Conservation (phyloP, 2,329 filamentous ascomycete genomes). For the Talaromyces sp. region DNA sequence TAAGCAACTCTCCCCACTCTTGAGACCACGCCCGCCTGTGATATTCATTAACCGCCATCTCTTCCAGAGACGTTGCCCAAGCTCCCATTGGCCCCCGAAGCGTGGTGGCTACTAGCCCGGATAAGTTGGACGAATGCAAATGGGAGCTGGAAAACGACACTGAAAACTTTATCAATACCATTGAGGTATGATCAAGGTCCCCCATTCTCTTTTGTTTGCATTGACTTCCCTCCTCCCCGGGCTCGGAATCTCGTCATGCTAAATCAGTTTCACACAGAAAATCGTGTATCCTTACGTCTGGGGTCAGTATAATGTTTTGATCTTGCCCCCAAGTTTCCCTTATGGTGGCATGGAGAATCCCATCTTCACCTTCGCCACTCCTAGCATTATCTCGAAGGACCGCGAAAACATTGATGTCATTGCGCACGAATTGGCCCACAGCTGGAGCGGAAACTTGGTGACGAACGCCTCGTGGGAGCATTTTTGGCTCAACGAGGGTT, state of each 20-base stretch:
- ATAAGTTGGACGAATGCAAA: conserved; percentile 79
- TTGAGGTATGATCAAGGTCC: conserved; percentile 61
- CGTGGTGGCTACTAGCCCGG: conserved; percentile 82
- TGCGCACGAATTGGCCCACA: conserved; percentile 76
- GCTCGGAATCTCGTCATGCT: conserved; percentile 35
- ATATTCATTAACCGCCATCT: not conserved
- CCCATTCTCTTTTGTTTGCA: too few species aligned
- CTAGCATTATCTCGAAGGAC: conserved; percentile 88
- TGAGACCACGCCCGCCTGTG: too few species aligned
- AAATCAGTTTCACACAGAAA: conserved; percentile 38
- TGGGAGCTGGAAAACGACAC: conserved; percentile 92
- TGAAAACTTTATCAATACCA: conserved; percentile 85
- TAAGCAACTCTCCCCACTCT: conserved; percentile 24
- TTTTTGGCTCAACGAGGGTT: conserved; percentile 72
- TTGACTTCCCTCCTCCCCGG: too few species aligned
- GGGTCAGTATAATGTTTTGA: conserved; percentile 92
- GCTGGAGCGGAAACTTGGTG: conserved; percentile 83
- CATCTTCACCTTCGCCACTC: conserved; percentile 92
- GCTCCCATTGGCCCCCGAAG: conserved; percentile 87
- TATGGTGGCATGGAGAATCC: conserved; percentile 88
- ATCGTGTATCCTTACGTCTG: conserved; percentile 86
- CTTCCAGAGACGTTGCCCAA: conserved; percentile 72
- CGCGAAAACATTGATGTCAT: conserved; percentile 94
- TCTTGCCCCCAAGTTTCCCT: conserved; percentile 86
- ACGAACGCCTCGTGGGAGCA: conserved; percentile 57